Conservation (phyloP, 192 early-diverging fungal genomes). For the Coemansia sp. region DNA sequence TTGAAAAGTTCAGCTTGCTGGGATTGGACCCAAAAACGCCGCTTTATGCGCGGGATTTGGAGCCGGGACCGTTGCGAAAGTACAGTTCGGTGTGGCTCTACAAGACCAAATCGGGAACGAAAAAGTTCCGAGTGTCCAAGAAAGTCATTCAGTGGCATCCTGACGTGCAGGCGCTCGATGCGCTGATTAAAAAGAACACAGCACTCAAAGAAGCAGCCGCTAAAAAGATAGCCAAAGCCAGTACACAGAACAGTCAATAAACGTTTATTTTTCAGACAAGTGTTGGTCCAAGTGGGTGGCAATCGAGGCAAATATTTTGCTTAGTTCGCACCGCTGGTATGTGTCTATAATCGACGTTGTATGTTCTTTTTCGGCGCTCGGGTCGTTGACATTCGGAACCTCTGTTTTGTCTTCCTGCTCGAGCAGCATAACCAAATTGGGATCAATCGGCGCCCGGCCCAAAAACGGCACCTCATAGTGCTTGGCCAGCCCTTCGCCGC, state of each 20-base stretch:
- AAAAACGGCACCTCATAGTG: slow-evolving; percentile 84
- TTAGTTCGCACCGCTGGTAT: slow-evolving; percentile 51
- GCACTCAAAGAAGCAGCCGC: not conserved
- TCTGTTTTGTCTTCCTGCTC: slow-evolving; percentile 58
- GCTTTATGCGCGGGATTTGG: slow-evolving; percentile 35
- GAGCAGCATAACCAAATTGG: slow-evolving; percentile 65
- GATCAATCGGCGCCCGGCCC: slow-evolving; percentile 92
- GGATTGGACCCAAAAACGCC: slow-evolving; percentile 24
- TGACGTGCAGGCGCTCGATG: slow-evolving; percentile 35
- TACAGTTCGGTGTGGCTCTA: slow-evolving; percentile 41
- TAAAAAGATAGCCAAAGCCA: slow-evolving; percentile 13
- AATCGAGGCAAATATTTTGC: slow-evolving; percentile 42
- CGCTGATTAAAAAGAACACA: slow-evolving; percentile 33
- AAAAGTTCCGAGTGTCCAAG: slow-evolving; percentile 31
- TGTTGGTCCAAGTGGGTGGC: slow-evolving; percentile 14
- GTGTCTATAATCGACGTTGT: slow-evolving; percentile 51
- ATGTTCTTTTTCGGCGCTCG: slow-evolving; percentile 17
- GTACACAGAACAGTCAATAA: not conserved
- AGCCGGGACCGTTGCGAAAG: slow-evolving; percentile 25
- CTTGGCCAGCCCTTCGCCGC: slow-evolving; percentile 85
- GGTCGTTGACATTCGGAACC: slow-evolving; percentile 45
- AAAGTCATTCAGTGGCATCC: slow-evolving; percentile 46
- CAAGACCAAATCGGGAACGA: not conserved
- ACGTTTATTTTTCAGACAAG: slow-evolving; percentile 3
- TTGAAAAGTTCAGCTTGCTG: slow-evolving; percentile 29